Conservation (phyloP, 768 basidiomycete genomes). For the Scleroderma citrinum region DNA sequence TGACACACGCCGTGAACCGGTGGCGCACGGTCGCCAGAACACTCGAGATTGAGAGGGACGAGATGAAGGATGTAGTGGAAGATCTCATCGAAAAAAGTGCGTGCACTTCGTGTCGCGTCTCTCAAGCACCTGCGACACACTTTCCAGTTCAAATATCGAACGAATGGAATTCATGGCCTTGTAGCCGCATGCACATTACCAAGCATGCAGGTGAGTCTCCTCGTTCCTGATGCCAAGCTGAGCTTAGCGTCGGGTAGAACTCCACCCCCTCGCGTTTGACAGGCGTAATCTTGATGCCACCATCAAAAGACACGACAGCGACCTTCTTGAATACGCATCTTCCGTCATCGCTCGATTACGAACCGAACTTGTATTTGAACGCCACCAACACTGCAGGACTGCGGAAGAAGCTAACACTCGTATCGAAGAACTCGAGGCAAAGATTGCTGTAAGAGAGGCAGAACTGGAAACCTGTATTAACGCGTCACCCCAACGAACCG, state of each 20-base stretch:
- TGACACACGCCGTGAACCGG: conserved; percentile 35
- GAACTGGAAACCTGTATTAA: conserved; percentile 40
- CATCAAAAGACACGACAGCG: conserved; percentile 12
- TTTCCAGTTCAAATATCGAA: conserved; percentile 39
- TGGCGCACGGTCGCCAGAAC: conserved; percentile 27
- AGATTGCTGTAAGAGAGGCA: conserved; percentile 51
- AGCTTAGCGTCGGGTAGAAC: conserved; percentile 12
- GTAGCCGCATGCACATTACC: conserved; percentile 37
- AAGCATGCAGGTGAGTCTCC: conserved; percentile 37
- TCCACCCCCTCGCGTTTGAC: conserved; percentile 1
- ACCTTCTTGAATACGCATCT: conserved; percentile 37
- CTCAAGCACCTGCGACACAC: not conserved
- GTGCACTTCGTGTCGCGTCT: conserved; percentile 12
- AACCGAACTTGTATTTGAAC: conserved; percentile 40
- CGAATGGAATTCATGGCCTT: conserved; percentile 42
- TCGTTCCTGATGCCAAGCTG: conserved; percentile 10
- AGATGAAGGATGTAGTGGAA: conserved; percentile 47
- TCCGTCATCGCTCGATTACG: conserved; percentile 40
- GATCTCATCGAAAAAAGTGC: conserved; percentile 56
- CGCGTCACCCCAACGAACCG: conserved; percentile 2
- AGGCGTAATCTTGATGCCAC: not conserved
- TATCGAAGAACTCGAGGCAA: conserved; percentile 43
- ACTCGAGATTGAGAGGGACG: conserved; percentile 45
- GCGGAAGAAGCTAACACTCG: conserved; percentile 35
- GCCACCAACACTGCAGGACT: conserved; percentile 36